Conservation (phyloP, 106 monocot genomes). For the Posidonia australis region DNA sequence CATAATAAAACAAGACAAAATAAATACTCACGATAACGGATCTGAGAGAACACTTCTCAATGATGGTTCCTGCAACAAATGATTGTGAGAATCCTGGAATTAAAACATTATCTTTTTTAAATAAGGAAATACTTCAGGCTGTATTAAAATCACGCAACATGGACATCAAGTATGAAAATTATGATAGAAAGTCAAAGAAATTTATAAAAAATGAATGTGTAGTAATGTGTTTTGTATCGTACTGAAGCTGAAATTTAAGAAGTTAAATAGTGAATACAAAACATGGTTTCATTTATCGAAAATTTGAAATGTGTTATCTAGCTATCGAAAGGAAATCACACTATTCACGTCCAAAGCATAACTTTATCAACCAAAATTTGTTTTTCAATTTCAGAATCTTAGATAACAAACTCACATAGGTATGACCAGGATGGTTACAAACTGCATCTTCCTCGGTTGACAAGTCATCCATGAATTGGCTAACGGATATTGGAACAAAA, state of each 20-base stretch:
- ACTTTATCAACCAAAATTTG: too few species aligned
- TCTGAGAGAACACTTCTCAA: slow-evolving; percentile 69
- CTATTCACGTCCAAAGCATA: too few species aligned
- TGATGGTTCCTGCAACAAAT: slow-evolving; percentile 41
- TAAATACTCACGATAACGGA: slow-evolving; percentile 45
- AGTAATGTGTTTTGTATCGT: too few species aligned
- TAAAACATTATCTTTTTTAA: background rate
- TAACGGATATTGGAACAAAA: slow-evolving; percentile 69
- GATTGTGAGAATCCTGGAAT: slow-evolving; percentile 31
- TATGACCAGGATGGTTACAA: slow-evolving; percentile 34
- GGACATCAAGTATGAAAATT: background rate
- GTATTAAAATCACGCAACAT: too few species aligned
- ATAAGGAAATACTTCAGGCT: background rate
- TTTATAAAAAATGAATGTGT: background rate
- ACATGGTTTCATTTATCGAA: too few species aligned
- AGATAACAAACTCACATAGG: slow-evolving; percentile 30
- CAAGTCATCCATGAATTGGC: slow-evolving; percentile 83
- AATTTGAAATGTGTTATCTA: too few species aligned
- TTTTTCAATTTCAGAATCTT: background rate
- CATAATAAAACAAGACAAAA: background rate
- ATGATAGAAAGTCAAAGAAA: background rate
- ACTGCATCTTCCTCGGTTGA: slow-evolving; percentile 57
- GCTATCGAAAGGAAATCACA: too few species aligned
- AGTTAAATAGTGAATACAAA: too few species aligned
- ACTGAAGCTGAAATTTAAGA: too few species aligned